A percentile compares a stretch with the other conserved stretches of the same genome.
Conservation (phyloP, 768 basidiomycete species). For the Gloeophyllum trabeum region DNA sequence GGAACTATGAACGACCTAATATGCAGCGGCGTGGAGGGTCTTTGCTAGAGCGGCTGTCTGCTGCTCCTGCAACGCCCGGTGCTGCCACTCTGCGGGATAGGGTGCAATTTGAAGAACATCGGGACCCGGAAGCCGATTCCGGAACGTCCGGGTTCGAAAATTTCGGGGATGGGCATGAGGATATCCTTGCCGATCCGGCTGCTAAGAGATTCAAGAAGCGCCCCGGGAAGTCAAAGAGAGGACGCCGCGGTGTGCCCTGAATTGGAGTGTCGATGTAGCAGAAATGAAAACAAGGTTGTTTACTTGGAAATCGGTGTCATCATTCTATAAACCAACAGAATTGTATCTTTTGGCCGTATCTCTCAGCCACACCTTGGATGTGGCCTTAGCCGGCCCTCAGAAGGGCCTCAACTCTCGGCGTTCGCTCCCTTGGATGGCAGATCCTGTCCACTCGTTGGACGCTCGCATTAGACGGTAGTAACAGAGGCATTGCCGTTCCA, state of each 20-base stretch:
- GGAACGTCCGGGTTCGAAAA: neutral
- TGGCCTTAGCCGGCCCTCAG: no score
- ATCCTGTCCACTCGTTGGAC: no score
- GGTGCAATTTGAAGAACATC: slow-evolving; percentile 18
- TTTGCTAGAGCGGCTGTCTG: slow-evolving; percentile 24
- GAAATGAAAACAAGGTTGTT: no score
- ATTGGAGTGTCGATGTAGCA: no score
- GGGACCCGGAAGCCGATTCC: neutral
- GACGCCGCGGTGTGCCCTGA: neutral
- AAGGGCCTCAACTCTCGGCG: no score
- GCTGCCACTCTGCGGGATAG: slow-evolving; percentile 23
- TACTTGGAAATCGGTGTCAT: no score
- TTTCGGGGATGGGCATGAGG: neutral
- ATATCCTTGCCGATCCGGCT: neutral
- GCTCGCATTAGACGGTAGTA: no score
- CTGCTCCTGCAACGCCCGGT: slow-evolving; percentile 4
- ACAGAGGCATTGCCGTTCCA: no score
- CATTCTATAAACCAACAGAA: no score
- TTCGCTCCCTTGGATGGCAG: no score
- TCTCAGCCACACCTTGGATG: no score
- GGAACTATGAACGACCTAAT: slow-evolving; percentile 3
- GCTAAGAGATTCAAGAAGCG: neutral
- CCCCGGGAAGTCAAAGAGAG: neutral
- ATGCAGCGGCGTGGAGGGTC: slow-evolving; percentile 18
- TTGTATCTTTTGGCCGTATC: no score